Conservation (phyloP, 2,329 filamentous ascomycete genomes). For the Aspergillus versicolor region DNA sequence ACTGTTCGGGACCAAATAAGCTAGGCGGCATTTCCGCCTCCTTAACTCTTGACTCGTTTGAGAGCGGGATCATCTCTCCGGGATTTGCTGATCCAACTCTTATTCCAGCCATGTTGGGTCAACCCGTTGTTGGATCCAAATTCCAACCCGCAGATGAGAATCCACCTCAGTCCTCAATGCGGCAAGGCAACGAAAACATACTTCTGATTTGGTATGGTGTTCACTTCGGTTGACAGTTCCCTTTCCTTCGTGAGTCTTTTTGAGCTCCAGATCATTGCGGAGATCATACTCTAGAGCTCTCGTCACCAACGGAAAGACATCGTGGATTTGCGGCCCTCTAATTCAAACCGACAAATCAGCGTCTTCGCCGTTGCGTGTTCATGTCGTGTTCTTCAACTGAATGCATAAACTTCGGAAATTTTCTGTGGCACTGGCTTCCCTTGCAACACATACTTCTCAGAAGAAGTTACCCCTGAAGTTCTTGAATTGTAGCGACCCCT, state of each 20-base stretch:
- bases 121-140: background rate
- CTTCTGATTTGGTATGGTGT: background rate
- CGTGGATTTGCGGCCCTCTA: background rate
- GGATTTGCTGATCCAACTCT: background rate
- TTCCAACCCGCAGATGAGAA: background rate
- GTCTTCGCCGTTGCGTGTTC: background rate
- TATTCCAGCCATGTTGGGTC: background rate
- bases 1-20: background rate
- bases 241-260: background rate
- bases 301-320: no score
- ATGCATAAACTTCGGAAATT: background rate
- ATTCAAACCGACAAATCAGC: background rate
- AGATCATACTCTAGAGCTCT: background rate
- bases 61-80: background rate
- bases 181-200: background rate
- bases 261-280: conserved; percentile 4
- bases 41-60: conserved; percentile 2
- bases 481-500: background rate
- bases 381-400: background rate
- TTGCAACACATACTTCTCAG: background rate
- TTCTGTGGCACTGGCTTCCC: background rate
- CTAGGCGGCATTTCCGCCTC: background rate
- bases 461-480: background rate
- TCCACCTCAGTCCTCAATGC: background rate
- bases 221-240: background rate